Percentiles rank a stretch among this genome's conserved stretches.
phyloP scores from a whole-genome alignment of 441 rosid genomes.

The Geranium incanum region DNA sequence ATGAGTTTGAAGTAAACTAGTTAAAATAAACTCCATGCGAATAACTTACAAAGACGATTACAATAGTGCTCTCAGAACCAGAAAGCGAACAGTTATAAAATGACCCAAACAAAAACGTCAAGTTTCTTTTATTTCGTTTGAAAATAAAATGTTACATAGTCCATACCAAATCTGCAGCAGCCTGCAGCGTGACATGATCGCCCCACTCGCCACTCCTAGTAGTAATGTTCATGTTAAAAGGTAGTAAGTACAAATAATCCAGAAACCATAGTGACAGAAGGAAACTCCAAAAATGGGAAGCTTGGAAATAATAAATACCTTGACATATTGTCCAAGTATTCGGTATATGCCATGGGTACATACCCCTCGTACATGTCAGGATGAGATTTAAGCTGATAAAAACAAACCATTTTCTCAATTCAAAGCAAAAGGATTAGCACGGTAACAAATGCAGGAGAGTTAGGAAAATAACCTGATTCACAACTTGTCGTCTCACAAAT shows the following conservation, averaged over 20 bases:
- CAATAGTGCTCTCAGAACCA: no score
- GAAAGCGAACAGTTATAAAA: no score
- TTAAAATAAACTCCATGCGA: no score
- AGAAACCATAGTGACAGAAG: slow-evolving; percentile 2
- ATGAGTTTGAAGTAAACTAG: no score
- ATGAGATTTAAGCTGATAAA: slow-evolving; percentile 35
- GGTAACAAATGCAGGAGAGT: not conserved
- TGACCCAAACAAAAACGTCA: no score
- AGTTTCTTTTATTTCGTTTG: no score
- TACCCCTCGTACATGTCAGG: slow-evolving; percentile 37
- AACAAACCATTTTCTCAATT: slow-evolving; percentile 11
- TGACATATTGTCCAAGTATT: slow-evolving; percentile 41
- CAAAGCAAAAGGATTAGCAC: not conserved
- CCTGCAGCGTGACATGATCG: slow-evolving; percentile 50
- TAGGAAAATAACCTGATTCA: slow-evolving; percentile 56
- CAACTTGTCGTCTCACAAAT: slow-evolving; percentile 44
- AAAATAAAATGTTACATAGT: no score
- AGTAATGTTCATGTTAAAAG: slow-evolving; percentile 6
- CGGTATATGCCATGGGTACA: slow-evolving; percentile 47
- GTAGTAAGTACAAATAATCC: not conserved
- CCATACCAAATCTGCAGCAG: slow-evolving; percentile 39
- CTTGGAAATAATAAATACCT: slow-evolving; percentile 18
- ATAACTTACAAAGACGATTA: no score
- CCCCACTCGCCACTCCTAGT: slow-evolving; percentile 46
- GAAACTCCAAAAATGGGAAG: no score